Base-by-base conservation (phyloP, 2,329 filamentous ascomycete species). In the Colletotrichum destructivum region DNA sequence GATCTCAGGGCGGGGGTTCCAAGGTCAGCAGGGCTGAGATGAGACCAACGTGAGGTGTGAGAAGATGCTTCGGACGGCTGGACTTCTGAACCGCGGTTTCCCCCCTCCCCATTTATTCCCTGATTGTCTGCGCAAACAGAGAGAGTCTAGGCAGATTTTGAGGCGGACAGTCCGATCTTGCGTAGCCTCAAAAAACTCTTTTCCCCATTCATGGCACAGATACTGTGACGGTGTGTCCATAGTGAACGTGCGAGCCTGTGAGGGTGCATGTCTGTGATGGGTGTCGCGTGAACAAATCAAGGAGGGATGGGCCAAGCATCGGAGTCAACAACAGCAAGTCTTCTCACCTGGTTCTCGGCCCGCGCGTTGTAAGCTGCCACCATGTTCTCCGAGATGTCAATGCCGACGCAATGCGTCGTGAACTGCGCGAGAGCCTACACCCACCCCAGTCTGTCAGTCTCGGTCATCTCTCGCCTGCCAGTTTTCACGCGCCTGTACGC, bases 321-420 rank as follows among this genome's bases (percentile, higher is more conserved):
- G 18, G 38, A 18, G 4, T 12, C n/a, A 16, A 16, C 13, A 4
- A 11, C 18, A 15, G n/a, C 44, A 12, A n/a, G 9, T 38, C 18
- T 15, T 76, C 80, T 69, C 74, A 88, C 87, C 80, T 90, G 86
- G 72, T 88, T 87, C 46, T 81, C 78, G 23, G 89, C 90, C 35
- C 87, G 85, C 13, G 82, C 81, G 78, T 94, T 95, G 83, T 92
- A 95, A 8, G 86, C 84, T 0, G 84, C 82, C 6, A 94, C 87
- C 93, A 95, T 95, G 72, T 89, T 89, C 73, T 90, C 86, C 0
- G 92, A 92, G 67, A 94, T 82, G 77, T 95, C 93, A 55, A 95
- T 86, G 52, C 92, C 93, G 18, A 91, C 82, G 59, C 89, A 89
- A 74, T 91, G 86, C 1, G 88, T 90, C 3, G 90, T 87, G 75